Evolutionary conservation across 306 rosid species (phyloP).

Genomic region (Bauhinia variegata): DNA sequence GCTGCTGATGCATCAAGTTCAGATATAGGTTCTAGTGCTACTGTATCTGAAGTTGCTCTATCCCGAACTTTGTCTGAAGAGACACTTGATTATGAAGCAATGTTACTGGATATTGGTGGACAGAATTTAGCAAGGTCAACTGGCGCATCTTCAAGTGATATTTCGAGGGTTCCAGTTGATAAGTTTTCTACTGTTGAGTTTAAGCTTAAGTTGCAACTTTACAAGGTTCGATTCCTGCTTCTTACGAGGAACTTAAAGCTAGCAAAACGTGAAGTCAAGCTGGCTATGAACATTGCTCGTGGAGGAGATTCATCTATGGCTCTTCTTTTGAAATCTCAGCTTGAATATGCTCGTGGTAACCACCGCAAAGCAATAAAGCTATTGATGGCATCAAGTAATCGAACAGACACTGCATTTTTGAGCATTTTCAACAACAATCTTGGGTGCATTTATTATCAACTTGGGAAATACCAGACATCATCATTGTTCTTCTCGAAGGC

Average conservation of each 20-base stretch:
- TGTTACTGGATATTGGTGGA: constrained; percentile 67
- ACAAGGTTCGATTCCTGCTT: constrained; percentile 88
- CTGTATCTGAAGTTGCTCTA: constrained; percentile 66
- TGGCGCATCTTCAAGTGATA: constrained; percentile 65
- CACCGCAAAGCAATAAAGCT: constrained; percentile 96
- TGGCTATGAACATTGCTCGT: constrained; percentile 92
- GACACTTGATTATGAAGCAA: constrained; percentile 74
- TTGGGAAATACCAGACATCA: constrained; percentile 87
- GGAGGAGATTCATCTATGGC: constrained; percentile 90
- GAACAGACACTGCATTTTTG: constrained; percentile 68
- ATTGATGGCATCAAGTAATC: constrained; percentile 81
- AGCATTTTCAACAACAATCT: constrained; percentile 89
- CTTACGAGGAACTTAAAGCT: constrained; percentile 87
- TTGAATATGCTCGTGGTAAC: constrained; percentile 95
- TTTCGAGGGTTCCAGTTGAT: constrained; percentile 67
- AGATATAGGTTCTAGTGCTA: constrained; percentile 66
- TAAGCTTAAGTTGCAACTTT: constrained; percentile 93
- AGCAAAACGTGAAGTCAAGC: constrained; percentile 95
- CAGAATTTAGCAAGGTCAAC: constrained; percentile 66
- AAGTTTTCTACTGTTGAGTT: constrained; percentile 73
- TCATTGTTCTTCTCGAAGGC: constrained; percentile 90
- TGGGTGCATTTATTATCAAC: constrained; percentile 96
- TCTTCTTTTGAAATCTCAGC: constrained; percentile 92
- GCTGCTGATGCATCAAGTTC: constrained; percentile 65
- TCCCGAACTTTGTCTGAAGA: constrained; percentile 80